phyloP scores from a whole-genome alignment of 306 rosid genomes.

The Fragaria ananassa region DNA sequence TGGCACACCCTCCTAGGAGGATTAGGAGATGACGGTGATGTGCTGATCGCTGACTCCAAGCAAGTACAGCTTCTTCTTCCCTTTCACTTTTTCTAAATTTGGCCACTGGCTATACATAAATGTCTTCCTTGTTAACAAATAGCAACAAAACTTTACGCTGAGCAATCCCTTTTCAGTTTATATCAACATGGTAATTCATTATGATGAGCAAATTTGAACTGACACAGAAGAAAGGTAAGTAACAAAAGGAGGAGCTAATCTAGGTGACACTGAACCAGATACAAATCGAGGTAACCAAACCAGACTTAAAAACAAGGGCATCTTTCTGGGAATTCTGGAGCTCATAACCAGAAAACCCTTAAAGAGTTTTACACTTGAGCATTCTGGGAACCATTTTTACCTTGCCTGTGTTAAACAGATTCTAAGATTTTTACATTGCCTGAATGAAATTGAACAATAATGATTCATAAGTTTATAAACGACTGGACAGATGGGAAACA shows the following conservation, averaged over 20 bases:
- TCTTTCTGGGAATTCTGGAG: not conserved
- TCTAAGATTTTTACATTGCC: not conserved
- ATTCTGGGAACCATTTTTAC: not conserved
- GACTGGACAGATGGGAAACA: not conserved
- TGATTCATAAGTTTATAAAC: not conserved
- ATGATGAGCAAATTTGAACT: not conserved
- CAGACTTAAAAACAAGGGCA: not conserved
- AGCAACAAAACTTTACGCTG: constrained; percentile 31
- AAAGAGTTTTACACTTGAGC: not conserved
- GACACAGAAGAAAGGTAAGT: not conserved
- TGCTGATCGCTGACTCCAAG: not conserved
- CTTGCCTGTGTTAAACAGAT: not conserved
- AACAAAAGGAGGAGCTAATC: not conserved
- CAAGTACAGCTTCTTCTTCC: constrained; percentile 7
- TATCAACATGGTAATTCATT: constrained; percentile 32
- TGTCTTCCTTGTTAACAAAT: constrained; percentile 26
- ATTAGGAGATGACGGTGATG: constrained; percentile 45
- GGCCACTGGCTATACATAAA: not conserved
- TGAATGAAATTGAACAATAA: not conserved
- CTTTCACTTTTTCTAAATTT: not conserved
- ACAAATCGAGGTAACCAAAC: not conserved
- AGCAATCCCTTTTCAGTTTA: constrained; percentile 28
- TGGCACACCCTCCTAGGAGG: constrained; percentile 45
- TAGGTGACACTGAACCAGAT: not conserved
- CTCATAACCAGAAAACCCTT: not conserved